Evolutionary conservation across 2,329 filamentous ascomycete species (phyloP).

Genomic region (Penicillium aurantiogriseum): DNA sequence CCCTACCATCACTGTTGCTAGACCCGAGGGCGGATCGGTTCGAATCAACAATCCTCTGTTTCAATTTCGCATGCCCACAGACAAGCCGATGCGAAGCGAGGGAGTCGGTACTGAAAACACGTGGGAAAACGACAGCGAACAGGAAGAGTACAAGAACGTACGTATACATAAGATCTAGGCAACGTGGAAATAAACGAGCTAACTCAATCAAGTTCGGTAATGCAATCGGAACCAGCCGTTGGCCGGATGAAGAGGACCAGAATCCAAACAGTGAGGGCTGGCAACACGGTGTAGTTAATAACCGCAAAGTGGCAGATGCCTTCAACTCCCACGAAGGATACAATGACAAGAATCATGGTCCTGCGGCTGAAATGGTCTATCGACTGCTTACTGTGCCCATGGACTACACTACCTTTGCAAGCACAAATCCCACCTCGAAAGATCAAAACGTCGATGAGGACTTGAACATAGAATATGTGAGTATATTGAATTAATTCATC

Average conservation of each 20-base stretch:
- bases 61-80: slow-evolving; percentile 41
- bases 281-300: slow-evolving; percentile 22
- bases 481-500: slow-evolving; percentile 33
- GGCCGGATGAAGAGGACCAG: slow-evolving; percentile 22
- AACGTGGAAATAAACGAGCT: neutral
- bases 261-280: slow-evolving; percentile 15
- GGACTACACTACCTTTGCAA: slow-evolving; percentile 20
- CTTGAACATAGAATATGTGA: slow-evolving; percentile 23
- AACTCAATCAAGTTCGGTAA: slow-evolving; percentile 16
- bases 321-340: slow-evolving; percentile 12
- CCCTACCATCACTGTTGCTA: slow-evolving; percentile 35
- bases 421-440: slow-evolving; percentile 22
- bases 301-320: slow-evolving; percentile 19
- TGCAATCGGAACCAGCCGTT: slow-evolving; percentile 24
- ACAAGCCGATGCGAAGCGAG: slow-evolving; percentile 13
- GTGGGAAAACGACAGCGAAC: slow-evolving; percentile 6
- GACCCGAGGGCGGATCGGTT: slow-evolving; percentile 35
- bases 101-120: slow-evolving; percentile 12
- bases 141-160: slow-evolving; percentile 10
- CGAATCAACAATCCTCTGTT: slow-evolving; percentile 48
- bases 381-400: slow-evolving; percentile 17
- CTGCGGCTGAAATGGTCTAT: slow-evolving; percentile 21
- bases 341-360: slow-evolving; percentile 13
- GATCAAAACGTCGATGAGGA: slow-evolving; percentile 13
- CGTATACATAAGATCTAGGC: neutral